Evolutionary conservation across 1,284 basidiomycete genomes (phyloP), one percentile per base, ranked within the genome.

Genomic region (Ceratobasidium sp.): DNA sequence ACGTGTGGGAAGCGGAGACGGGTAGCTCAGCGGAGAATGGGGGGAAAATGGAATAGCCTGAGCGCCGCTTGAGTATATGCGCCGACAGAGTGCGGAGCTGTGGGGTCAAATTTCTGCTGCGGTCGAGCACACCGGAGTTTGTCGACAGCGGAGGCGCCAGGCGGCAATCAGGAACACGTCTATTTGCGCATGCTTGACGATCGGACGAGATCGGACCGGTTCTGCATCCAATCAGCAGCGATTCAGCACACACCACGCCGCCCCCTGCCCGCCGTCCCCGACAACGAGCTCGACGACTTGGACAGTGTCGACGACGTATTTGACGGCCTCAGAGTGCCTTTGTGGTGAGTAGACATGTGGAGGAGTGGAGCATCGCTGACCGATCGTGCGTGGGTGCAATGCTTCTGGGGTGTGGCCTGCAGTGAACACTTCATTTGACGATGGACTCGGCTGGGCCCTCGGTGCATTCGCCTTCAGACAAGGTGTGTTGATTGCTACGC

Each of bases 381-480:
- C 14, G 29, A n/a, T 36, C 2, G 29, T 60, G 57, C 36, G 57
- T 60, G 57, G 19, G 17, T 41, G 57, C 57, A 60, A 33, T 36
- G 57, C 57, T 36, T 19, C 19, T 36, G 57, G 17, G 31, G 57
- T 60, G 57, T 60, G 31, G 57, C 57, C 57, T 19, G 31, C 17
- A 8, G 22, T 11, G 36, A 41, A 57, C 27, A n/a, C 33, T 44
- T 60, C 36, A 60, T 60, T 60, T 41, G 27, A n/a, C 48, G n/a
- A 67, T 67, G 65, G 65, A 67, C 65, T 56, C 65, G 41, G 50
- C 50, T 24, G 51, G 56, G 9, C 31, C 33, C 27, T 66, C 63
- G 36, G 65, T 56, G 56, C 56, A 59, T n/a, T 67, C 65, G 31
- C 51, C 65, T 33, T n/a, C 65, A 8, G 51, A 67, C 65, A 54